A percentile compares a stretch with the other conserved stretches of the same genome.
These are phyloP conservation scores for Peronospora farinosa DNA, from an alignment of 352 stramenopile genomes.

Conservation along the genomic window DNA sequence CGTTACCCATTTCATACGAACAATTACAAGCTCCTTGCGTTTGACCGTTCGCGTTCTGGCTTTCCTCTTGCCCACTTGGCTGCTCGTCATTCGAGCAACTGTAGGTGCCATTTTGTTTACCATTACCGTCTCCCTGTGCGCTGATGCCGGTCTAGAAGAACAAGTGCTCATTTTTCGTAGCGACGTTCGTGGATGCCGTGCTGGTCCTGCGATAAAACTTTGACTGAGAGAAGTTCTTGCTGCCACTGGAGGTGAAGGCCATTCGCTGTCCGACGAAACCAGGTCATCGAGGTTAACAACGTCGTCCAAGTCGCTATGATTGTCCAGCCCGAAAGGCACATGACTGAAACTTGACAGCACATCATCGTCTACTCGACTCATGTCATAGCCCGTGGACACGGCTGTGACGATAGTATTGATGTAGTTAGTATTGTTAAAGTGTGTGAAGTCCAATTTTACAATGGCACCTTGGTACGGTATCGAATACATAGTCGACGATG, in stretches of 20 bases:
- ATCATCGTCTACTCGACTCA: too few species aligned
- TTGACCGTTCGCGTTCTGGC: conserved; percentile 37
- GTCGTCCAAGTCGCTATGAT: conserved; percentile 48
- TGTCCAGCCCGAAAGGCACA: conserved; percentile 35
- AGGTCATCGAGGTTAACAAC: conserved; percentile 55
- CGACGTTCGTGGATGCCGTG: conserved; percentile 8
- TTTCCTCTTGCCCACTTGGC: too few species aligned
- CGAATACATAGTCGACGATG: conserved; percentile 9
- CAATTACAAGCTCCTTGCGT: conserved; percentile 23
- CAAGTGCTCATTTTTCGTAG: conserved; percentile 13
- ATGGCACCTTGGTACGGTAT: conserved; percentile 7
- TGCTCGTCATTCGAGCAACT: conserved; percentile 7
- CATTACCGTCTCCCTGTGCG: conserved; percentile 1
- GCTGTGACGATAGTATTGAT: conserved; percentile 4
- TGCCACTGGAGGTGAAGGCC: conserved; percentile 23
- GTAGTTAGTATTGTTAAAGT: conserved; percentile 5
- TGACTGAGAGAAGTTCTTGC: conserved; percentile 28
- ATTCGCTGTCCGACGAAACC: conserved; percentile 39
- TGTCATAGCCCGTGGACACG: conserved; percentile 13
- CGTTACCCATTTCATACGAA: conserved; percentile 32
- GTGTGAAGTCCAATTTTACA: conserved; percentile 13
- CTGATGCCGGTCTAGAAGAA: conserved; percentile 4
- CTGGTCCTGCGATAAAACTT: conserved; percentile 21
- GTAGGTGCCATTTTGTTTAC: conserved; percentile 5
- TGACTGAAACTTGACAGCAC: conserved; percentile 24